A percentile compares a stretch with the other conserved stretches of the same genome.
Conservation (phyloP, 805 yeast genomes). For the Schwanniomyces yamadae region DNA sequence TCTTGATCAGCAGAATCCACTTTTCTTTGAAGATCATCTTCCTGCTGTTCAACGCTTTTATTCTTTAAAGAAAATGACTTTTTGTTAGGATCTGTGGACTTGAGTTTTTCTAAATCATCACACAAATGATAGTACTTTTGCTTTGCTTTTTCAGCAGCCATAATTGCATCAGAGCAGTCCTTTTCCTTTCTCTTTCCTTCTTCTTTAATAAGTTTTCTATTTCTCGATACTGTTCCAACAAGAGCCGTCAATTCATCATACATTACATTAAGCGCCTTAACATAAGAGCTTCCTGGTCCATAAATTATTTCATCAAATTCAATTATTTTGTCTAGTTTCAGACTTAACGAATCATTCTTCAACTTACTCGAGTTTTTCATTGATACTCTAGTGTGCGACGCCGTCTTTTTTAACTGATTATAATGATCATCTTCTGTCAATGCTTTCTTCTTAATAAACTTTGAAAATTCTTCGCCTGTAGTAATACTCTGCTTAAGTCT, state of each 20-base stretch:
- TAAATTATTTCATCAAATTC: conserved; percentile 73
- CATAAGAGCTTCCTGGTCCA: conserved; percentile 71
- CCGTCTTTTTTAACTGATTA: conserved; percentile 69
- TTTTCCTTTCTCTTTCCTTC: conserved; percentile 79
- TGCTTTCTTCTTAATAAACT: conserved; percentile 76
- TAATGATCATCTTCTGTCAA: conserved; percentile 76
- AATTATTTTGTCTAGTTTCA: conserved; percentile 65
- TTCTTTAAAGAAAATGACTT: conserved; percentile 80
- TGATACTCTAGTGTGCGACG: conserved; percentile 51
- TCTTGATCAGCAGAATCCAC: conserved; percentile 85
- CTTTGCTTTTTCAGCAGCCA: conserved; percentile 86
- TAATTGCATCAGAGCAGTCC: conserved; percentile 78
- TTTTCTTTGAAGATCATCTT: conserved; percentile 80
- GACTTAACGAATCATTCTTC: conserved; percentile 64
- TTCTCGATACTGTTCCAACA: conserved; percentile 63
- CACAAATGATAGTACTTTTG: conserved; percentile 70
- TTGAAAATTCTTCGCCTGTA: conserved; percentile 83
- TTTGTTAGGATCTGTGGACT: conserved; percentile 78
- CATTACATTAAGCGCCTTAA: conserved; percentile 79
- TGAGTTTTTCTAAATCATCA: conserved; percentile 80
- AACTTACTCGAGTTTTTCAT: conserved; percentile 45
- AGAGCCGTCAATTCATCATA: conserved; percentile 78
- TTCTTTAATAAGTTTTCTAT: conserved; percentile 78
- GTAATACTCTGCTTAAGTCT: conserved; percentile 76
- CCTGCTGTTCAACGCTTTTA: conserved; percentile 80